Conservation (phyloP, 2,329 filamentous ascomycete species). For the Dothistroma pini region DNA sequence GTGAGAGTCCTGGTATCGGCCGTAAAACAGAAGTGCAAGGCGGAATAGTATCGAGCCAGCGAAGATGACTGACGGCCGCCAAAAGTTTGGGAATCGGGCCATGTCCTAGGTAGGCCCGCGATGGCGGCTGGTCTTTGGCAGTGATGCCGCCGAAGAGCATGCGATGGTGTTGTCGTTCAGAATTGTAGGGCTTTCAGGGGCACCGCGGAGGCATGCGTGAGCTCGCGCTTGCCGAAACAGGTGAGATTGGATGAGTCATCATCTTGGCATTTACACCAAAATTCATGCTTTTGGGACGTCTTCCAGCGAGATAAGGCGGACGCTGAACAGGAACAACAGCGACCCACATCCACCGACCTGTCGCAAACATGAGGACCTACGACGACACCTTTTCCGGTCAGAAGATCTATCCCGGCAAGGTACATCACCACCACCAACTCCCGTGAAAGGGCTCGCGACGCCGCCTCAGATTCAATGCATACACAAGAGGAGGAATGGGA, state of each 20-base stretch:
- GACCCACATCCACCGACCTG: conserved; percentile 11
- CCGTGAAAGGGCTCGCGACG: conserved; percentile 1
- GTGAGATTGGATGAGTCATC: no score
- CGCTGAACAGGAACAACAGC: not conserved
- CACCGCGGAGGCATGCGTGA: not conserved
- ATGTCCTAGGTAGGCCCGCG: not conserved
- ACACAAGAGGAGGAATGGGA: conserved; percentile 8
- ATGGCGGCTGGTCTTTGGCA: not conserved
- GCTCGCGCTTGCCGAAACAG: no score
- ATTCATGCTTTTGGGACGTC: no score
- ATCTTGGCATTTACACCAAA: no score
- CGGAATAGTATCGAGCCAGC: conserved; percentile 60
- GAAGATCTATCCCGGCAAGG: conserved; percentile 79
- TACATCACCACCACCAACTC: conserved; percentile 36
- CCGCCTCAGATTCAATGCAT: not conserved
- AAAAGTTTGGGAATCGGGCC: conserved; percentile 12
- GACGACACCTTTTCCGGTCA: conserved; percentile 73
- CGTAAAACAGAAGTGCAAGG: conserved; percentile 73
- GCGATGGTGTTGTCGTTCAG: not conserved
- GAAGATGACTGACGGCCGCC: conserved; percentile 38
- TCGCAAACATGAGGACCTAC: conserved; percentile 69
- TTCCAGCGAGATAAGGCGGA: not conserved
- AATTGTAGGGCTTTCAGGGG: not conserved
- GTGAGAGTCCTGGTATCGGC: conserved; percentile 85
- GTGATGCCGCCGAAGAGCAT: not conserved